Evolutionary conservation across 768 basidiomycete genomes (phyloP).

Genomic region (Tylopilus plumbeoviolaceoides): DNA sequence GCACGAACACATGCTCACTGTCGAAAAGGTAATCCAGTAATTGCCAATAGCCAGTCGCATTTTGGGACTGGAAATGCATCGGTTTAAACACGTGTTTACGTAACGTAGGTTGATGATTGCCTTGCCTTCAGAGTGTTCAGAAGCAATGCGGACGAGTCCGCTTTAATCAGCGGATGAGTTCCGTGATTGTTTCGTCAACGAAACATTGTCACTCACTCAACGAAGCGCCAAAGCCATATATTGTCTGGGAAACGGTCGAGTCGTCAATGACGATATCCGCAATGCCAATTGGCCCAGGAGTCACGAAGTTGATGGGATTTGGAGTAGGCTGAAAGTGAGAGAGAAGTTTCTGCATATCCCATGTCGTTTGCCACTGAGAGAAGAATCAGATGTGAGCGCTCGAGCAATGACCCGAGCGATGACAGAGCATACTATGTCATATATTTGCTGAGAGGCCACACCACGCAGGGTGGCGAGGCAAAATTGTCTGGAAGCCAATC

Average conservation of each 20-base stretch:
- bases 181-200: neutral
- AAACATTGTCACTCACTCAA: slow-evolving; percentile 43
- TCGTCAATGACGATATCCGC: slow-evolving; percentile 66
- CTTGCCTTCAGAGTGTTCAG: slow-evolving; percentile 63
- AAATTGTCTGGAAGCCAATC: slow-evolving; percentile 12
- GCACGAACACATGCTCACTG: slow-evolving; percentile 10
- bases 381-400: neutral
- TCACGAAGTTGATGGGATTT: slow-evolving; percentile 29
- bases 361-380: slow-evolving; percentile 50
- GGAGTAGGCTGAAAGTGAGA: slow-evolving; percentile 30
- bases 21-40: slow-evolving; percentile 59
- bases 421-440: slow-evolving; percentile 42
- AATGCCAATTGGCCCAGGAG: slow-evolving; percentile 49
- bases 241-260: slow-evolving; percentile 49
- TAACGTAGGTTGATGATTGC: neutral
- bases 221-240: slow-evolving; percentile 64
- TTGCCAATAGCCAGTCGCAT: slow-evolving; percentile 54
- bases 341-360: slow-evolving; percentile 29
- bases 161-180: slow-evolving; percentile 32
- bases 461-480: slow-evolving; percentile 19
- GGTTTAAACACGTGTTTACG: neutral
- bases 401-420: neutral
- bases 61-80: slow-evolving; percentile 36
- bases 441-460: slow-evolving; percentile 47
- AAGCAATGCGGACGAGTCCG: slow-evolving; percentile 64